These are phyloP conservation scores for Gossypium longicalyx DNA, from an alignment of 345 rosid species.

Conservation along the genomic window DNA sequence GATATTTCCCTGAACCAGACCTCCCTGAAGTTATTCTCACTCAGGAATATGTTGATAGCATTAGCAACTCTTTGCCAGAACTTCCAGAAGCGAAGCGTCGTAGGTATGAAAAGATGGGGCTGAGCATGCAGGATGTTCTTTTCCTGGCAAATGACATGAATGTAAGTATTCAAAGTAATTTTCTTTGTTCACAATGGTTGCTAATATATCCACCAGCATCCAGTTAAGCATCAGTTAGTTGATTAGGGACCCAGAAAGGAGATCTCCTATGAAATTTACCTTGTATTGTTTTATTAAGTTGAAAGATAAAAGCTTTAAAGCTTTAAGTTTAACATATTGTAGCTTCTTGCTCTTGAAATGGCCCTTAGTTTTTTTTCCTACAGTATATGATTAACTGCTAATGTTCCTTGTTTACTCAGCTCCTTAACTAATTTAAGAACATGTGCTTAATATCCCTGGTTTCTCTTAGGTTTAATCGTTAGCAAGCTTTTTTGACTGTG, in stretches of 20 bases:
- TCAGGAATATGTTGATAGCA: slow-evolving; percentile 58
- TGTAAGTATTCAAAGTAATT: slow-evolving; percentile 41
- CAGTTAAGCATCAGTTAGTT: not conserved
- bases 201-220: not conserved
- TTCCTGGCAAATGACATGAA: slow-evolving; percentile 83
- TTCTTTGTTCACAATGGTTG: not conserved
- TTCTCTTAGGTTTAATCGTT: not conserved
- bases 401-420: not conserved
- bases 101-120: slow-evolving; percentile 79
- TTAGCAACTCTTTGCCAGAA: slow-evolving; percentile 62
- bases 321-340: not conserved
- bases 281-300: not conserved
- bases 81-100: slow-evolving; percentile 88
- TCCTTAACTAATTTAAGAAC: not conserved
- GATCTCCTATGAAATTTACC: not conserved
- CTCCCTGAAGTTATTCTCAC: slow-evolving; percentile 78
- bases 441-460: not conserved
- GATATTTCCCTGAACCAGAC: slow-evolving; percentile 96
- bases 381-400: not conserved
- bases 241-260: not conserved
- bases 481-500: not conserved
- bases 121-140: slow-evolving; percentile 88
- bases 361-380: not conserved
- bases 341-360: not conserved
- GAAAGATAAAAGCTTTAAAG: not conserved